phyloP scores from a whole-genome alignment of 2,329 filamentous ascomycete genomes.

The Tricladium varicosporioides region DNA sequence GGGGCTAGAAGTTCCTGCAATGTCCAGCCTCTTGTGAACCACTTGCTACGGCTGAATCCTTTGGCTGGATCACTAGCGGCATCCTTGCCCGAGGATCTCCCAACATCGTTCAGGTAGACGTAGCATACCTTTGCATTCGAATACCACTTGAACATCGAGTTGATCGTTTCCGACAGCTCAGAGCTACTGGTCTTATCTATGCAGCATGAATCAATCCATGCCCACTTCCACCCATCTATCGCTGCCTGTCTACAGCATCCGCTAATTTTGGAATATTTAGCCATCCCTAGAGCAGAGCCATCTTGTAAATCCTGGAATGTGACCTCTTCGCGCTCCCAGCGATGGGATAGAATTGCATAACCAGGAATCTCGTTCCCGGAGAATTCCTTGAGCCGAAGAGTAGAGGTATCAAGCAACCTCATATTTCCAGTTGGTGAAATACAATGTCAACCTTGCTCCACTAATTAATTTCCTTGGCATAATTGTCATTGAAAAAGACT shows the following conservation, averaged over 20 bases:
- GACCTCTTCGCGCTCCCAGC: no score
- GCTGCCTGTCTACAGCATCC: background rate
- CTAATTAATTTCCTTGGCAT: no score
- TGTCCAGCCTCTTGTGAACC: background rate
- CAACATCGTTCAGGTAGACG: background rate
- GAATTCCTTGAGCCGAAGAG: no score
- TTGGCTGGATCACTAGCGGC: background rate
- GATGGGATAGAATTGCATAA: no score
- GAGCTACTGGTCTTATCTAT: background rate
- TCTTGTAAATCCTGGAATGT: no score
- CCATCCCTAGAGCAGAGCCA: no score
- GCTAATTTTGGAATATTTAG: background rate
- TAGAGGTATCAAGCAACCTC: no score
- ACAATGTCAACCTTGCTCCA: no score
- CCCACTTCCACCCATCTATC: background rate
- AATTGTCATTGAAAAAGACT: no score
- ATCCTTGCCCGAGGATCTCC: background rate
- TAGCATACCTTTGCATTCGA: background rate
- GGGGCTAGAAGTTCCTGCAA: constrained; percentile 2
- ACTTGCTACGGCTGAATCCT: background rate
- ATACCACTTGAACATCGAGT: background rate
- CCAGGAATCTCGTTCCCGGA: no score
- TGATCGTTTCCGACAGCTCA: background rate
- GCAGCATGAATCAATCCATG: constrained; percentile 2
- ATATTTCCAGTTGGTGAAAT: no score